Evolutionary conservation across 75 land plant genomes (phyloP), one percentile per base, ranked within the genome.

Genomic region (Ceratopteris richardii): DNA sequence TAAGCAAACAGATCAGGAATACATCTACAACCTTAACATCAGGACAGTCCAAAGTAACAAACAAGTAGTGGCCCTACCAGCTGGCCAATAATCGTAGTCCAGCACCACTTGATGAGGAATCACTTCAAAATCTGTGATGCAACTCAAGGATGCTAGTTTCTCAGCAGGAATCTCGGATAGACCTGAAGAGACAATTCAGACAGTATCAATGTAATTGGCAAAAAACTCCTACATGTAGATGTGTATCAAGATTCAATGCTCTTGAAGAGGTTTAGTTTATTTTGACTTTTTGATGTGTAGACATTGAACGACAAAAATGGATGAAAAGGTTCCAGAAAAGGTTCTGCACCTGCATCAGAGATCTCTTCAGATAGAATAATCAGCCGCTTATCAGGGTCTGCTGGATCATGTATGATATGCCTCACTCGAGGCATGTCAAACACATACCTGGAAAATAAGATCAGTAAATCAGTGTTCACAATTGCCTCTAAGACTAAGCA

Each of bases 21-120:
- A n/a, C n/a, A n/a, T n/a, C n/a, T n/a, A n/a, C n/a, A n/a, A n/a
- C n/a, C n/a, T n/a, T n/a, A n/a, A n/a, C n/a, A n/a, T n/a, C n/a
- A n/a, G n/a, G n/a, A n/a, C n/a, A n/a, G n/a, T n/a, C n/a, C n/a
- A n/a, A n/a, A n/a, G n/a, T n/a, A n/a, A n/a, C 18, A 13, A 28
- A 25, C 1, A 21, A 17, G 29, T 20, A 29, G 14, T 48, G 31
- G 28, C 23, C 71, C 24, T 31, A 93, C 98, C 98, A 65, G 84
- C 95, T 58, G 82, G 67, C 89, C 89, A 93, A 57, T 89, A 88
- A 0, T 80, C 67, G 77, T 93, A 93, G 47, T 82, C 95, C 39
- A 93, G 82, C 2, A 77, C 78, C 40, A 88, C 26, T 1, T 79
- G 73, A 65, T 88, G 71, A 2, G 81, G 79, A 18, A 88, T 77